Evolutionary conservation across 2,329 filamentous ascomycete genomes (phyloP).

Genomic region (Orbilia quercus): DNA sequence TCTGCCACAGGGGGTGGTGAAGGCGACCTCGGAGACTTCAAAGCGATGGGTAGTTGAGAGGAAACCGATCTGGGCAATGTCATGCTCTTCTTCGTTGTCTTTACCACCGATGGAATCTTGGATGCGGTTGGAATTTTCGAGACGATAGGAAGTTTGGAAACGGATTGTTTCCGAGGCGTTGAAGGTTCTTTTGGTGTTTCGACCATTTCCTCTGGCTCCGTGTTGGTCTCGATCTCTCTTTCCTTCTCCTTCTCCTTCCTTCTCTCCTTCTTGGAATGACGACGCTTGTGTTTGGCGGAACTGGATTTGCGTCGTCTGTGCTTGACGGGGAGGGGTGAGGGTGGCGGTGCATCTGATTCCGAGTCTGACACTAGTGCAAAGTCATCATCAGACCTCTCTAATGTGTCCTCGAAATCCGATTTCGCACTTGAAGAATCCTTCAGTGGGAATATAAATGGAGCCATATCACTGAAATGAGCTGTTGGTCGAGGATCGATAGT

Average conservation of each 20-base stretch:
- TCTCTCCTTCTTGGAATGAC: conserved; percentile 46
- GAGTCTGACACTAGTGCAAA: conserved; percentile 48
- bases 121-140: conserved; percentile 52
- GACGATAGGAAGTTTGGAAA: conserved; percentile 35
- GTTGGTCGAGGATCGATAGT: conserved; percentile 22
- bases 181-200: conserved; percentile 37
- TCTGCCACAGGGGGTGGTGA: conserved; percentile 26
- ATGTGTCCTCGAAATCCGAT: conserved; percentile 45
- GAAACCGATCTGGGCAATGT: conserved; percentile 43
- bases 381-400: conserved; percentile 46
- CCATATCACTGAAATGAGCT: conserved; percentile 28
- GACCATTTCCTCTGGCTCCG: conserved; percentile 4
- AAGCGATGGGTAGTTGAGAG: conserved; percentile 23
- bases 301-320: conserved; percentile 53
- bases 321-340: conserved; percentile 26
- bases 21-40: conserved; percentile 35
- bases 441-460: conserved; percentile 38
- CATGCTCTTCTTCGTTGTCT: conserved; percentile 45
- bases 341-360: conserved; percentile 44
- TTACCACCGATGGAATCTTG: conserved; percentile 42
- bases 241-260: conserved; percentile 37
- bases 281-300: conserved; percentile 40
- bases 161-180: conserved; percentile 38
- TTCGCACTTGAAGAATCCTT: conserved; percentile 52
- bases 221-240: conserved; percentile 25